Conservation (phyloP, 805 yeast species). For the Saturnispora silvae region DNA sequence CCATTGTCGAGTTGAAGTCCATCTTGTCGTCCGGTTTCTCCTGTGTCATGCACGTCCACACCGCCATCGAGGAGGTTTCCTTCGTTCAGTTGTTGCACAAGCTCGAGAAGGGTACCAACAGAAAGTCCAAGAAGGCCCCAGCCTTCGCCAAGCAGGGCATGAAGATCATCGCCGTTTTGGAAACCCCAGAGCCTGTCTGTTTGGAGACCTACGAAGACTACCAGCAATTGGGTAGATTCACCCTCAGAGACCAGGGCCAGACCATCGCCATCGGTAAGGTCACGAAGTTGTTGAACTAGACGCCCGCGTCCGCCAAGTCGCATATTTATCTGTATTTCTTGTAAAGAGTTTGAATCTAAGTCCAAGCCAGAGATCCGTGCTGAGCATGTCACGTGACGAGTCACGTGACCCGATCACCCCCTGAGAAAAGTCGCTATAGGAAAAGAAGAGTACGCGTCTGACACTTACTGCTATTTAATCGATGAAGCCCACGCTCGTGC, state of each 20-base stretch:
- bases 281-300: constrained; percentile 60
- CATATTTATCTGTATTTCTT: neutral
- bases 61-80: constrained; percentile 93
- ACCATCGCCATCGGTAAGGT: constrained; percentile 98
- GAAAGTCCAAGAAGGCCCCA: constrained; percentile 93
- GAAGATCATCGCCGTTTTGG: constrained; percentile 91
- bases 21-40: constrained; percentile 92
- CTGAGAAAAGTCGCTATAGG: neutral
- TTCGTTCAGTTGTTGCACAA: constrained; percentile 79
- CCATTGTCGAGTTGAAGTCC: constrained; percentile 91
- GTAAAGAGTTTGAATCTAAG: no score
- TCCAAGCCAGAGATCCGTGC: no score
- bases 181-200: constrained; percentile 80
- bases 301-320: neutral
- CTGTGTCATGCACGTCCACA: constrained; percentile 97
- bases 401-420: no score
- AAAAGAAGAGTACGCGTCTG: constrained; percentile 1
- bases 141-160: constrained; percentile 98
- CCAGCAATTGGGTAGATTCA: constrained; percentile 95
- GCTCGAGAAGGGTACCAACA: constrained; percentile 92
- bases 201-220: constrained; percentile 86
- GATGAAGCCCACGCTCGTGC: constrained; percentile 41
- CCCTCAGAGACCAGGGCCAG: constrained; percentile 96
- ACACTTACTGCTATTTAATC: neutral
- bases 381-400: no score